phyloP scores from a whole-genome alignment of 23 red algal species.

The Cyanidioschyzon merolae region DNA sequence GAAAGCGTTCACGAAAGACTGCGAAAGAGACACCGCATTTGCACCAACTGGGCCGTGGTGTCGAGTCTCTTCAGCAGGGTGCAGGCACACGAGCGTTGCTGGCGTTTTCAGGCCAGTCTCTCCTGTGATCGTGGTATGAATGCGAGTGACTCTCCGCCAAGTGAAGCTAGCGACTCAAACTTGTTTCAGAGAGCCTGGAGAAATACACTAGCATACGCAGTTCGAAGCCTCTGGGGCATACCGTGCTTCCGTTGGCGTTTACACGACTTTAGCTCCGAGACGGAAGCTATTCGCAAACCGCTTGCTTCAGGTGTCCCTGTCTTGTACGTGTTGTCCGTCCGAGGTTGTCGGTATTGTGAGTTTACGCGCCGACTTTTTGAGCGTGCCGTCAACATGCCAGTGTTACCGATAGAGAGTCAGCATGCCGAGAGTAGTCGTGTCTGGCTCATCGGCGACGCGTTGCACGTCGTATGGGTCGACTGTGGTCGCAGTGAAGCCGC shows the following conservation, averaged over 20 bases:
- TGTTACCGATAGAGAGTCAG: not conserved
- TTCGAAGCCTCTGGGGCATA: not conserved
- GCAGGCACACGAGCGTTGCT: no score
- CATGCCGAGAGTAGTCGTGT: not conserved
- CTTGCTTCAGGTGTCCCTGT: not conserved
- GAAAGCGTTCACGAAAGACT: no score
- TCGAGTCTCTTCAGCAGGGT: no score
- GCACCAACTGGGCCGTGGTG: no score
- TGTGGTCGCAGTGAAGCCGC: not conserved
- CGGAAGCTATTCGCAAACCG: constrained; percentile 5
- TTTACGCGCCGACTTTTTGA: not conserved
- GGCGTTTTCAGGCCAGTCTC: no score
- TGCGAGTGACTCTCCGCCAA: no score
- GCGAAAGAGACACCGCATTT: no score
- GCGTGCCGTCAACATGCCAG: not conserved
- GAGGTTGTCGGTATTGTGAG: constrained; percentile 7
- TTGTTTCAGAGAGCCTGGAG: not conserved
- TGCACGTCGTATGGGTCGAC: constrained; percentile 1
- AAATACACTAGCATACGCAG: not conserved
- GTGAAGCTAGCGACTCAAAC: not conserved
- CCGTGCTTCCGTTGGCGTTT: not conserved
- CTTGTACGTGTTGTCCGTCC: not conserved
- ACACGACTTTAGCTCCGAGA: not conserved
- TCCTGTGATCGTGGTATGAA: no score
- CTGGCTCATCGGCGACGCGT: constrained; percentile 1